Conservation (phyloP, 805 yeast species). For the Wickerhamiella hasegawae region DNA sequence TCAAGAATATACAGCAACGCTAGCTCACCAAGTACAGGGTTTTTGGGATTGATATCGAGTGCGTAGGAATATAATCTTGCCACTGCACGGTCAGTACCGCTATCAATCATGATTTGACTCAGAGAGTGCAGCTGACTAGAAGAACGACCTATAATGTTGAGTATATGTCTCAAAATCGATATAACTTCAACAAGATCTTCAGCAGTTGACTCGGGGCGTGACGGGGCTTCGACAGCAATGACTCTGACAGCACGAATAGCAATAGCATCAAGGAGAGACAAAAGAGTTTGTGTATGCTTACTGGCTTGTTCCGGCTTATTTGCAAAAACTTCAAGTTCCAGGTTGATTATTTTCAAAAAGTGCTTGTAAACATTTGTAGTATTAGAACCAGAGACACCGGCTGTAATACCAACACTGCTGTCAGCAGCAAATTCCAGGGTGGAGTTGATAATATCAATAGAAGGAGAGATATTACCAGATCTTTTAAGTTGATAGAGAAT, state of each 20-base stretch:
- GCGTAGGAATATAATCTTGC: conserved; percentile 54
- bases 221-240: conserved; percentile 41
- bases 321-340: conserved; percentile 10
- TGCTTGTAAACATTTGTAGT: not conserved
- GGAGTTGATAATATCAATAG: not conserved
- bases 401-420: no score
- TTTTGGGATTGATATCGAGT: conserved; percentile 43
- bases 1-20: conserved; percentile 55
- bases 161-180: conserved; percentile 45
- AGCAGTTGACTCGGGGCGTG: conserved; percentile 32
- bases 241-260: conserved; percentile 45
- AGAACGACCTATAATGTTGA: conserved; percentile 19
- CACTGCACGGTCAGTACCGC: conserved; percentile 46
- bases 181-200: conserved; percentile 52
- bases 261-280: conserved; percentile 41
- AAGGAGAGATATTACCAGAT: conserved; percentile 2
- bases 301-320: conserved; percentile 4
- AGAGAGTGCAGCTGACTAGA: conserved; percentile 28
- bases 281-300: conserved; percentile 11
- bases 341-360: not conserved
- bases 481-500: conserved; percentile 14
- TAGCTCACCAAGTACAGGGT: conserved; percentile 56
- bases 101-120: not conserved
- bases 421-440: not conserved
- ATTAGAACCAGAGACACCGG: not conserved